Conservation (phyloP, 805 yeast species). For the Schwanniomyces vanrijiae region DNA sequence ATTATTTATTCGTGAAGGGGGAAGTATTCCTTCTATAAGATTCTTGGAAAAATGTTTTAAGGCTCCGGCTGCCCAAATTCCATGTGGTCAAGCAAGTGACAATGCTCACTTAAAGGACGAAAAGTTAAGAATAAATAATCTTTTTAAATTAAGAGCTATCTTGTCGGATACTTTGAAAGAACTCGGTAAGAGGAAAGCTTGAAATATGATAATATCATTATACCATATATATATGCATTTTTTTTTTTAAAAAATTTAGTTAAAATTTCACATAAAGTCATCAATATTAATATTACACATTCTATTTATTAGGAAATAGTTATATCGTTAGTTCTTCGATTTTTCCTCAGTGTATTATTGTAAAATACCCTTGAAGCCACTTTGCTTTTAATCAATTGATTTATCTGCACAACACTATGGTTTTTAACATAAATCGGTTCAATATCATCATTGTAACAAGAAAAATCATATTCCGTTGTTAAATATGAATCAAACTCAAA, state of each 20-base stretch:
- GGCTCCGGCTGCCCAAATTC: constrained; percentile 93
- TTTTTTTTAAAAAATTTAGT: neutral
- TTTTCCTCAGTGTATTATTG: constrained; percentile 16
- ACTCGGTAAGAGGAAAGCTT: constrained; percentile 16
- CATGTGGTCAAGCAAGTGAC: constrained; percentile 94
- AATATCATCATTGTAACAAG: constrained; percentile 13
- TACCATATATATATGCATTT: neutral
- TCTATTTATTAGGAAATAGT: neutral
- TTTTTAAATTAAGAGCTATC: constrained; percentile 71
- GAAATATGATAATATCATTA: neutral
- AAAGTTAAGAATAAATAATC: constrained; percentile 72
- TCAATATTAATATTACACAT: neutral
- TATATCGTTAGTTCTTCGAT: constrained; percentile 11
- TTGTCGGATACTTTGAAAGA: constrained; percentile 52
- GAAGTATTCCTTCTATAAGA: constrained; percentile 89
- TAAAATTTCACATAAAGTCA: neutral
- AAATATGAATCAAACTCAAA: constrained; percentile 16
- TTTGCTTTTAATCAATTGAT: constrained; percentile 14
- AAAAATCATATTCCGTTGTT: constrained; percentile 20
- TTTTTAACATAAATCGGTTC: constrained; percentile 7
- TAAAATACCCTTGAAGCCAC: constrained; percentile 22
- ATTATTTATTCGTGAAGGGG: constrained; percentile 90
- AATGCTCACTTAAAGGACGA: constrained; percentile 93
- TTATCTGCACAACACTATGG: constrained; percentile 23
- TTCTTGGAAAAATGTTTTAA: constrained; percentile 76